Evolutionary conservation across 2,329 filamentous ascomycete genomes (phyloP), one percentile per base, ranked within the genome.

Genomic region (Trichoderma hamatum): DNA sequence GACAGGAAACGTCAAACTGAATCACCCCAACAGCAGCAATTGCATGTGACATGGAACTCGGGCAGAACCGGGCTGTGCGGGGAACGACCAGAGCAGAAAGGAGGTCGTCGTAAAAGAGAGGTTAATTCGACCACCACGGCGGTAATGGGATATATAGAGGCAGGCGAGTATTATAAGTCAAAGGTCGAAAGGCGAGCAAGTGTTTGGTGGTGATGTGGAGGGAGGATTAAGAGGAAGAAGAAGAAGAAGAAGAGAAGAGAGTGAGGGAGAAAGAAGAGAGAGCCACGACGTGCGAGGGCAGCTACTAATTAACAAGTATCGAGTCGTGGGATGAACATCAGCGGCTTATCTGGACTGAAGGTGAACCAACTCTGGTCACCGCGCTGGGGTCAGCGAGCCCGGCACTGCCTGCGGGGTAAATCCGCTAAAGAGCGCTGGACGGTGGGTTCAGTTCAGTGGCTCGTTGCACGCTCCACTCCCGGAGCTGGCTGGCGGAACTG

Each of bases 31-130:
- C 28, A 62, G 46, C 52, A 67, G 55, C 61, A 56, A 49, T 70
- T 70, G 68, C 68, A 67, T 70, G 68, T 70, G 68, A 70, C 68
- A 70, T 70, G 62, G 68, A 70, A 70, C 68, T 70, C 68, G 68
- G 68, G 55, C 63, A 67, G 64, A 67, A 58, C 68, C 62, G 68
- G 68, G 55, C 28, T 19, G 61, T 62, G 68, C 55, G 63, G 63
- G 43, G 68, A 51, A 43, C 39, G 19, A 19, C 39, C 39, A 59
- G 46, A 49, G 46, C 43, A 39, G 49, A 34, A 46, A 60, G 56
- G 26, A 54, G 43, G 46, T 43, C 14, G 46, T 26, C n/a, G 46
- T 13, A 11, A 19, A 13, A 26, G 34, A 26, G n/a, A 24, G 14
- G 32, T 24, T 39, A 3, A 16, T 49, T 24, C 21, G 46, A 24